phyloP scores from a whole-genome alignment of 345 rosid genomes.

The Eucalyptus polybractea region DNA sequence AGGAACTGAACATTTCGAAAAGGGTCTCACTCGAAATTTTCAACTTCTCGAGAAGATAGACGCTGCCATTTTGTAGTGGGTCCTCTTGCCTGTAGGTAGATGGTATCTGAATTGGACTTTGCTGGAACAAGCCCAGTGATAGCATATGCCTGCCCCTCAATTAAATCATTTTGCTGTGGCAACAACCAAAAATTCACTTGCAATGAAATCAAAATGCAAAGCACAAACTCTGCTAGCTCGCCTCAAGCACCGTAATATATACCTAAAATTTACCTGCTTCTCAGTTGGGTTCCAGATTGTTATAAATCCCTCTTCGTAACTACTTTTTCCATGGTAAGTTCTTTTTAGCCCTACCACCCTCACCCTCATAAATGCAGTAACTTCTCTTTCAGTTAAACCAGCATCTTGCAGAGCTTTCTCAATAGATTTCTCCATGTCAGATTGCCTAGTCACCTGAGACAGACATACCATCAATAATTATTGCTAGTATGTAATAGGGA shows the following conservation, averaged over 20 bases:
- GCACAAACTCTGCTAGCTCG: neutral
- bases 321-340: slow-evolving; percentile 13
- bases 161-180: slow-evolving; percentile 54
- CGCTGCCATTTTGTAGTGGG: slow-evolving; percentile 50
- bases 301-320: slow-evolving; percentile 58
- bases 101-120: slow-evolving; percentile 42
- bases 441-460: slow-evolving; percentile 51
- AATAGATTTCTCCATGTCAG: slow-evolving; percentile 50
- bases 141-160: slow-evolving; percentile 75
- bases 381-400: slow-evolving; percentile 65
- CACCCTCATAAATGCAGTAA: slow-evolving; percentile 78
- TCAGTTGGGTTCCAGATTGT: slow-evolving; percentile 95
- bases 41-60: slow-evolving; percentile 33
- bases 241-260: neutral
- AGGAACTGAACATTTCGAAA: neutral
- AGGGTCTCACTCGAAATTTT: slow-evolving; percentile 43
- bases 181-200: neutral
- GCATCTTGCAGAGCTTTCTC: slow-evolving; percentile 61
- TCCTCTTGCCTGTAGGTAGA: slow-evolving; percentile 83
- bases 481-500: neutral
- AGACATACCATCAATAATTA: neutral
- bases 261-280: slow-evolving; percentile 43
- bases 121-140: slow-evolving; percentile 57
- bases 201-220: neutral
- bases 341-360: slow-evolving; percentile 66